Base-by-base conservation (phyloP, 495 filamentous ascomycete species). In the Pyronema omphalodes region DNA sequence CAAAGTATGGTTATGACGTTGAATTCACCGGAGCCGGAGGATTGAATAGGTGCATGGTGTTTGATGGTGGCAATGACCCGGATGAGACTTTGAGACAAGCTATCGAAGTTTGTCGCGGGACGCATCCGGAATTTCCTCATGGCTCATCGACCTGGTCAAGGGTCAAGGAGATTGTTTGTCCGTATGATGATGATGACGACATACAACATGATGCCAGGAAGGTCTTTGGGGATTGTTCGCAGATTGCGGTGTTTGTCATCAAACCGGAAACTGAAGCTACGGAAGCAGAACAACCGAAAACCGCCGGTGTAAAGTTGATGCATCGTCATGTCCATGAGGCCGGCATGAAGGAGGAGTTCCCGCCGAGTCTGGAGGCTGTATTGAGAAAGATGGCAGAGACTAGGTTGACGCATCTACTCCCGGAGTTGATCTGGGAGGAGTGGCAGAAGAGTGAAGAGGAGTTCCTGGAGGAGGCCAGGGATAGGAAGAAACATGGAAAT, bases 171-270 rank as follows among this genome's bases (percentile, higher is more conserved):
- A 6, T 50, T 12, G 47, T 50, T 11, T 36, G 47, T 19, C 44
- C 44, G 14, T 9, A 11, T 17, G 17, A 44, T 33, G 54, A 56
- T 3, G 43, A 54, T 9, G n/a, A 48, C 6, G 17, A 53, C 9
- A 43, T 37, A 3, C 23, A 34, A 12, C 29, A 53, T 33, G 14
- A 45, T 9, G 49, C 51, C 17, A 44, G 35, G 17, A 55, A 44
- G n/a, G 61, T 61, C n/a, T 58, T 54, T 49, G 61, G 61, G 0
- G 57, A 60, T 23, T 64, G 61, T 15, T 57, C 61, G 6, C 61
- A 64, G 33, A 64, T 64, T 19, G 61, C 61, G 1, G 55, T 64
- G 6, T 64, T 64, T 37, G 51, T 55, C 0, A 55, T 64, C 3
- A 54, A 57, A 15, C 17, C 51, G 7, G 52, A 48, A 4, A 34